Percentiles rank a stretch among this genome's conserved stretches.
Conservation (phyloP, 2,329 filamentous ascomycete species). For the Didymella glomerata region DNA sequence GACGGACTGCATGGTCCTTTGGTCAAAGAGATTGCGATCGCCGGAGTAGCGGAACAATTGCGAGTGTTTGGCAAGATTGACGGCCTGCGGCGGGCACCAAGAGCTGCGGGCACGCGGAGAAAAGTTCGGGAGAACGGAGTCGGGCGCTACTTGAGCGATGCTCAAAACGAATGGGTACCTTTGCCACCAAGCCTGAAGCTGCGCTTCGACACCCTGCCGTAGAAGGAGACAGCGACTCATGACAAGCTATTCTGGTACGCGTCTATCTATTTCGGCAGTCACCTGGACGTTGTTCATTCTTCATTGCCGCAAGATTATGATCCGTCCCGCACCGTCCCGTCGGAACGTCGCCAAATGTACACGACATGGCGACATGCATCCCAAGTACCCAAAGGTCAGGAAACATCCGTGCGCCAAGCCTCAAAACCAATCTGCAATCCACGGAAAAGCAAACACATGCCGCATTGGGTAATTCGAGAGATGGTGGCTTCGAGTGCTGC, state of each 20-base stretch:
- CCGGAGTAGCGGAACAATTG: conserved; percentile 22
- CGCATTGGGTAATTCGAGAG: conserved; percentile 7
- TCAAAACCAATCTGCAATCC: conserved; percentile 19
- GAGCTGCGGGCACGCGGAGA: conserved; percentile 6
- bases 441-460: conserved; percentile 18
- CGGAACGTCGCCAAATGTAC: not conserved
- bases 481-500: conserved; percentile 7
- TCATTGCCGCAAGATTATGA: not conserved
- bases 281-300: not conserved
- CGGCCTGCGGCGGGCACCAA: conserved; percentile 13
- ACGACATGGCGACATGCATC: conserved; percentile 16
- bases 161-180: conserved; percentile 21
- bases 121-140: conserved; percentile 12
- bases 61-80: conserved; percentile 15
- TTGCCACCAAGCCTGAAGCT: conserved; percentile 6
- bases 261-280: not conserved
- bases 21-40: conserved; percentile 16
- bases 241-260: not conserved
- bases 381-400: conserved; percentile 1
- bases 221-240: not conserved
- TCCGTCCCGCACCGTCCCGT: not conserved
- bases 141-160: conserved; percentile 23
- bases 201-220: not conserved
- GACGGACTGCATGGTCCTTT: conserved; percentile 18
- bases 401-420: conserved; percentile 24